These are phyloP conservation scores for Elsinoe perseae DNA, from an alignment of 2,329 filamentous ascomycete species.

Conservation along the genomic window DNA sequence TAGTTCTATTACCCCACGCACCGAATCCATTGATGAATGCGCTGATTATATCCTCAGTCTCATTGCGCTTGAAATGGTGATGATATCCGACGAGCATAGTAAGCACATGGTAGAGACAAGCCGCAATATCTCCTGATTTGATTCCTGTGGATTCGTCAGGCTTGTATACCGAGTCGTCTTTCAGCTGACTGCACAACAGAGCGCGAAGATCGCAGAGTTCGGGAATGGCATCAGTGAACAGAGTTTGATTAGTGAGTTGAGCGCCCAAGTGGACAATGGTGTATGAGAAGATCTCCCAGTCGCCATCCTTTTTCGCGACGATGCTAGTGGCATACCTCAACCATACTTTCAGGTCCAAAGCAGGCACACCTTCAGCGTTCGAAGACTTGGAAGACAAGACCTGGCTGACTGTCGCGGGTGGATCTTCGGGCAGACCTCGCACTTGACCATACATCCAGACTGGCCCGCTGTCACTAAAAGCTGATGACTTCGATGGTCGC, in stretches of 20 bases:
- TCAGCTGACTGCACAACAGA: conserved; percentile 74
- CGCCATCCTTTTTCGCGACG: conserved; percentile 16
- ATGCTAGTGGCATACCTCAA: conserved; percentile 18
- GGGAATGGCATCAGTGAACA: conserved; percentile 66
- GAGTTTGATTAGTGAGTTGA: conserved; percentile 80
- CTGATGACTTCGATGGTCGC: conserved; percentile 15
- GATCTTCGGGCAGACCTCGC: conserved; percentile 48
- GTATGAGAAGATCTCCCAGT: conserved; percentile 89
- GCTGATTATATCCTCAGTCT: conserved; percentile 83
- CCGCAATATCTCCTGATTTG: conserved; percentile 78
- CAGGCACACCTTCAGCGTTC: conserved; percentile 18
- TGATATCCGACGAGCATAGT: conserved; percentile 89
- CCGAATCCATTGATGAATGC: conserved; percentile 75
- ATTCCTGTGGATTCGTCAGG: conserved; percentile 71
- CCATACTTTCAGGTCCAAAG: conserved; percentile 18
- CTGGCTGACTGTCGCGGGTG: conserved; percentile 41
- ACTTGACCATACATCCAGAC: conserved; percentile 53
- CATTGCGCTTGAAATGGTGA: conserved; percentile 69
- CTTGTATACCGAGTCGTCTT: conserved; percentile 67
- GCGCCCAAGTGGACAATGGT: conserved; percentile 77
- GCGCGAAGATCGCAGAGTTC: conserved; percentile 70
- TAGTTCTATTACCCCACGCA: conserved; percentile 51
- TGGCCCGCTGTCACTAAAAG: conserved; percentile 24
- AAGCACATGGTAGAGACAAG: conserved; percentile 78
- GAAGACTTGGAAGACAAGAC: conserved; percentile 40